Percentiles rank a stretch among this genome's conserved stretches.
phyloP scores from a whole-genome alignment of 345 rosid genomes.

The Salix caprea region DNA sequence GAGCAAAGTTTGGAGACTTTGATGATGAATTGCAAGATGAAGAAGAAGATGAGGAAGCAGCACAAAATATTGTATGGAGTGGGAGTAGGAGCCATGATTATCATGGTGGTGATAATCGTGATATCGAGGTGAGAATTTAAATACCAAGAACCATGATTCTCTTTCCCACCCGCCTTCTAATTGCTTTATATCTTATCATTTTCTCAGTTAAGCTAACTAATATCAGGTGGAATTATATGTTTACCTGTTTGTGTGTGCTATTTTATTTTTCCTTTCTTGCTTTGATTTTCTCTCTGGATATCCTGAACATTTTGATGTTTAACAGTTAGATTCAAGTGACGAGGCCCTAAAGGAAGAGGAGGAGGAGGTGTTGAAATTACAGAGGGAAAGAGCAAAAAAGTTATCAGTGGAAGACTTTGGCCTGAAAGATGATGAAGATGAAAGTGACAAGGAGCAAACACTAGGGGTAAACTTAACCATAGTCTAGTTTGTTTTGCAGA shows the following conservation, averaged over 20 bases:
- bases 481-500: conserved; percentile 12
- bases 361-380: conserved; percentile 50
- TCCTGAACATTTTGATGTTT: conserved; percentile 1
- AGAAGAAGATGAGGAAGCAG: conserved; percentile 49
- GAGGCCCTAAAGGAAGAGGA: conserved; percentile 65
- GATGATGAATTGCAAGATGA: conserved; percentile 69
- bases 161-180: not conserved
- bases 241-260: not conserved
- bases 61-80: conserved; percentile 48
- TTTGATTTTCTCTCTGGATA: not conserved
- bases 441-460: conserved; percentile 55
- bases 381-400: conserved; percentile 38
- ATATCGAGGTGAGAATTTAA: conserved; percentile 46
- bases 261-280: not conserved
- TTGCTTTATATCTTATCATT: no score
- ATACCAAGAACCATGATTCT: not conserved
- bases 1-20: conserved; percentile 57
- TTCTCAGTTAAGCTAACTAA: not conserved
- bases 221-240: not conserved
- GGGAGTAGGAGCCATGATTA: conserved; percentile 32
- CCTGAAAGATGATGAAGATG: conserved; percentile 54
- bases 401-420: conserved; percentile 72
- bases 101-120: conserved; percentile 52
- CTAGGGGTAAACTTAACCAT: conserved; percentile 51
- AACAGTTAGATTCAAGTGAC: conserved; percentile 69